These are phyloP conservation scores for Mollisiaceae sp. DNA, from an alignment of 2,329 filamentous ascomycete species.

Conservation along the genomic window DNA sequence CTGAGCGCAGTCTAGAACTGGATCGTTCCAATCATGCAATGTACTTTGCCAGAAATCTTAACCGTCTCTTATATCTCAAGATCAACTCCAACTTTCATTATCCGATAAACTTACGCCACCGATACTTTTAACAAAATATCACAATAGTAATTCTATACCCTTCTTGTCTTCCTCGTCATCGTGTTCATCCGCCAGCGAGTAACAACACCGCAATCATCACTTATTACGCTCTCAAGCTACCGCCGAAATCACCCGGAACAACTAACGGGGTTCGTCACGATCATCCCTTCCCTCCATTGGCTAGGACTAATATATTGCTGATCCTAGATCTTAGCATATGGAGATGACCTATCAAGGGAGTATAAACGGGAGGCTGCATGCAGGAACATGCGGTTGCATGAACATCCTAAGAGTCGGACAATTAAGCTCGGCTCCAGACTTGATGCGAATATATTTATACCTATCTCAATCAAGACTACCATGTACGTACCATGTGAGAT, in stretches of 20 bases:
- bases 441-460: neutral
- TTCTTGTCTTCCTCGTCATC: too few species aligned
- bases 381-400: conserved; percentile 5
- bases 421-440: neutral
- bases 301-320: neutral
- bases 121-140: too few species aligned
- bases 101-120: neutral
- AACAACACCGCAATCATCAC: neutral
- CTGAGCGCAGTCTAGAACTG: too few species aligned
- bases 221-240: neutral
- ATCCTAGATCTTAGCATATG: neutral
- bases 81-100: neutral
- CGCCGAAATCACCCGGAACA: neutral
- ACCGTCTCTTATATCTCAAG: too few species aligned
- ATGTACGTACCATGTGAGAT: too few species aligned
- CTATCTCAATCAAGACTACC: too few species aligned
- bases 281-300: neutral
- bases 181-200: neutral
- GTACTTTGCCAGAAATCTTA: neutral
- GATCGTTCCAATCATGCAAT: neutral
- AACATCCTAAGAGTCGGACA: neutral
- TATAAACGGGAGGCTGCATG: neutral
- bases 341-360: neutral
- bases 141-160: too few species aligned
- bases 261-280: neutral